These are phyloP conservation scores for Pestalotiopsis sp. DNA, from an alignment of 2,329 filamentous ascomycete species.

Conservation along the genomic window DNA sequence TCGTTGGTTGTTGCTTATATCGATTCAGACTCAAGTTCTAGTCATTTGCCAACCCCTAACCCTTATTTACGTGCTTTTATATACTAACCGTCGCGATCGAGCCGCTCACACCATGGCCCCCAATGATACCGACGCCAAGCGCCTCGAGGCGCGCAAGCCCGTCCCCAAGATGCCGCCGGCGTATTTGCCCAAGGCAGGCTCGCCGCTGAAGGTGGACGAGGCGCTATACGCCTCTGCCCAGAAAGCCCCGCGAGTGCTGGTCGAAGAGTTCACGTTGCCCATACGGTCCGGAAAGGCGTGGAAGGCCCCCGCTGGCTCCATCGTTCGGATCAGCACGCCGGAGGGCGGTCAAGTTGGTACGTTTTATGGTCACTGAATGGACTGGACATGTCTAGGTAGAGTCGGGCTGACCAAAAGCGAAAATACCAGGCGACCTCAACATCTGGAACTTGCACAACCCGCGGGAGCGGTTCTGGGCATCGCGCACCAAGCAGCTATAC, in stretches of 20 bases:
- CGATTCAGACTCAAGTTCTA: not conserved
- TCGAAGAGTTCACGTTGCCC: slow-evolving; percentile 64
- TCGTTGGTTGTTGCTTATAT: not conserved
- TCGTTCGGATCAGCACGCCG: slow-evolving; percentile 76
- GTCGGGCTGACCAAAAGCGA: too few relatives aligned
- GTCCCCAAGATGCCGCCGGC: slow-evolving; percentile 53
- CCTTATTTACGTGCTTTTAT: not conserved
- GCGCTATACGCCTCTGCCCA: slow-evolving; percentile 65
- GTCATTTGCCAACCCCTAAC: not conserved
- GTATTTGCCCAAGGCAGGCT: slow-evolving; percentile 47
- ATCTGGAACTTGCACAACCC: slow-evolving; percentile 79
- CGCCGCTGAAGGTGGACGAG: slow-evolving; percentile 47
- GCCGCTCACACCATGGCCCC: not conserved
- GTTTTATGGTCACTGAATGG: slow-evolving; percentile 16
- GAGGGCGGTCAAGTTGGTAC: slow-evolving; percentile 74
- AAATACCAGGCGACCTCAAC: slow-evolving; percentile 71
- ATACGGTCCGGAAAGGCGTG: slow-evolving; percentile 77
- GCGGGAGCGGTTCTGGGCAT: slow-evolving; percentile 81
- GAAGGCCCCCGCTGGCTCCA: slow-evolving; percentile 67
- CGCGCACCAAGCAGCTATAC: slow-evolving; percentile 78
- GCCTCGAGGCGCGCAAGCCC: slow-evolving; percentile 45
- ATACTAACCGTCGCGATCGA: not conserved
- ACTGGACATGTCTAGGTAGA: too few relatives aligned
- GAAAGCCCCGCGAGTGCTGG: slow-evolving; percentile 41
- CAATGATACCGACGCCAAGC: slow-evolving; percentile 25